Percentiles rank a stretch among this genome's conserved stretches.
phyloP scores from a whole-genome alignment of 805 yeast species.

The Priceomyces carsonii region DNA sequence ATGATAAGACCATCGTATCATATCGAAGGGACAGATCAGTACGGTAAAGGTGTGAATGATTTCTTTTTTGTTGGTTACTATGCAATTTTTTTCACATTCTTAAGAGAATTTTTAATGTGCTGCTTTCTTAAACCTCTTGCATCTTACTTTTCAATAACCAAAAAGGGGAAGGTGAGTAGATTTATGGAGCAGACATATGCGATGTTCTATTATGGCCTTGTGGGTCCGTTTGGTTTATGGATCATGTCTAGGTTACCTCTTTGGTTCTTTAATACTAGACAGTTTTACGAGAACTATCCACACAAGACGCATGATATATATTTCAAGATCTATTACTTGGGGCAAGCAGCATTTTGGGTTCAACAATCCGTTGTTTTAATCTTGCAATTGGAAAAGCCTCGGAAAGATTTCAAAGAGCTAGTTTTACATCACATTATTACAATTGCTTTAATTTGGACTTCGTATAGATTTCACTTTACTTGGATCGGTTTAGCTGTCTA shows the following conservation, averaged over 20 bases:
- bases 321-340: conserved; percentile 80
- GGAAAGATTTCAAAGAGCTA: conserved; percentile 90
- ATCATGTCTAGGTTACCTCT: conserved; percentile 79
- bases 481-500: conserved; percentile 92
- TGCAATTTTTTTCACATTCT: conserved; percentile 85
- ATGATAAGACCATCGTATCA: conserved; percentile 68
- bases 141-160: conserved; percentile 45
- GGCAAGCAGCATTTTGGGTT: conserved; percentile 97
- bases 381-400: conserved; percentile 88
- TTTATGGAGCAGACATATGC: conserved; percentile 94
- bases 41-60: conserved; percentile 88
- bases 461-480: conserved; percentile 93
- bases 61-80: conserved; percentile 75
- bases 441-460: conserved; percentile 77
- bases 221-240: conserved; percentile 86
- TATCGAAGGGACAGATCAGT: conserved; percentile 61
- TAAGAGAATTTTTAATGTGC: conserved; percentile 91
- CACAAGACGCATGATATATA: conserved; percentile 69
- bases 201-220: conserved; percentile 71
- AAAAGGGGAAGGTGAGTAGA: conserved; percentile 63
- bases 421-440: conserved; percentile 94
- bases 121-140: conserved; percentile 76
- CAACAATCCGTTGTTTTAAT: conserved; percentile 87
- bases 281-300: conserved; percentile 81
- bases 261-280: conserved; percentile 86